Evolutionary conservation across 306 rosid species (phyloP).

Genomic region (Acacia confusa): DNA sequence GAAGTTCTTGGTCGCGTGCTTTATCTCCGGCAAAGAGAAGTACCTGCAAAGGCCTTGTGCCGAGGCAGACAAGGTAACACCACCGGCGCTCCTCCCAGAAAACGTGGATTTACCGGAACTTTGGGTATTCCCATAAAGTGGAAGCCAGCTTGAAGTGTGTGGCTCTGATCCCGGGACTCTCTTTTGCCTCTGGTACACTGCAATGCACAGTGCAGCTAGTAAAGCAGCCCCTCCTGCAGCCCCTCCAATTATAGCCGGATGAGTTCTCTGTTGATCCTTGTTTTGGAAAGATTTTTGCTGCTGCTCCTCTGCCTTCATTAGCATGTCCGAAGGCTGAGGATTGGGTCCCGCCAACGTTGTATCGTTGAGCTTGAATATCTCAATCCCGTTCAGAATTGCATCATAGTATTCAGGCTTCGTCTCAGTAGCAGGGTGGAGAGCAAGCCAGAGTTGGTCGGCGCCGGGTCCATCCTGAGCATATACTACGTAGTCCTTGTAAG

Average conservation of each 20-base stretch:
- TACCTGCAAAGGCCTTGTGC: slow-evolving; percentile 58
- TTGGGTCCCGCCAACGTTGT: slow-evolving; percentile 55
- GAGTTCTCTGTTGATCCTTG: neutral
- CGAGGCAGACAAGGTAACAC: slow-evolving; percentile 34
- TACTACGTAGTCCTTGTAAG: slow-evolving; percentile 42
- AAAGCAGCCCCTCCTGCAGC: slow-evolving; percentile 53
- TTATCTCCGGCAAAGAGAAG: slow-evolving; percentile 52
- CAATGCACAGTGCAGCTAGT: slow-evolving; percentile 44
- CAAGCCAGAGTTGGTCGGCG: slow-evolving; percentile 42
- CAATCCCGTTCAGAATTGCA: slow-evolving; percentile 51
- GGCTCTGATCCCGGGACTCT: slow-evolving; percentile 33
- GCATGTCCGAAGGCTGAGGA: slow-evolving; percentile 51
- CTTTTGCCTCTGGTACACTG: slow-evolving; percentile 36
- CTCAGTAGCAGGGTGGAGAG: slow-evolving; percentile 36
- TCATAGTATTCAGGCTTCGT: slow-evolving; percentile 45
- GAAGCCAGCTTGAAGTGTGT: slow-evolving; percentile 52
- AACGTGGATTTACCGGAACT: slow-evolving; percentile 31
- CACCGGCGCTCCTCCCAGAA: slow-evolving; percentile 41
- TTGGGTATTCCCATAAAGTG: slow-evolving; percentile 36
- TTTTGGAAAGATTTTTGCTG: neutral
- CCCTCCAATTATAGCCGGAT: slow-evolving; percentile 38
- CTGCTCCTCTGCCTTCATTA: neutral
- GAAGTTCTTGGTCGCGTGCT: slow-evolving; percentile 44
- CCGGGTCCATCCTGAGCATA: slow-evolving; percentile 29
- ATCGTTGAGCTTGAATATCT: slow-evolving; percentile 57